These are phyloP conservation scores for Filosporella fistucella DNA, from an alignment of 495 filamentous ascomycete species.

Conservation along the genomic window DNA sequence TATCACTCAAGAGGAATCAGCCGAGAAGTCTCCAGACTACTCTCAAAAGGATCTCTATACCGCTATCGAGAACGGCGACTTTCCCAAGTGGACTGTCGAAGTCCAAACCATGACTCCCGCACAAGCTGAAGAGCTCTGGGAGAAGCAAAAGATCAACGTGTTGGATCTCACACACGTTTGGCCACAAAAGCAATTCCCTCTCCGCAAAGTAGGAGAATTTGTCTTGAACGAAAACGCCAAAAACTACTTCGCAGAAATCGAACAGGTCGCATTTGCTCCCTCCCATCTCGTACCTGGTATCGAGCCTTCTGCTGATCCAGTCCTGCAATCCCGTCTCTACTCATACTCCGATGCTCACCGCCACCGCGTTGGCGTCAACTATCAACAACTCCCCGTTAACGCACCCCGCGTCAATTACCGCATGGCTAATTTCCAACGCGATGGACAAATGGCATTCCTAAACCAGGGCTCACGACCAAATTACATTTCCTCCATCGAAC, in stretches of 20 bases:
- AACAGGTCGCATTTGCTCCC: slow-evolving; percentile 79
- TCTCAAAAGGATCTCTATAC: slow-evolving; percentile 57
- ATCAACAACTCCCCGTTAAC: slow-evolving; percentile 54
- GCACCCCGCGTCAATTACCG: slow-evolving; percentile 29
- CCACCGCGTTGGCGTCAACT: slow-evolving; percentile 65
- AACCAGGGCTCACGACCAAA: slow-evolving; percentile 66
- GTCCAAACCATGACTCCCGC: slow-evolving; percentile 56
- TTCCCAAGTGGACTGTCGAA: slow-evolving; percentile 57
- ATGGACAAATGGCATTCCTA: slow-evolving; percentile 39
- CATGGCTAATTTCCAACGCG: slow-evolving; percentile 39
- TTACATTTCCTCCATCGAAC: slow-evolving; percentile 58
- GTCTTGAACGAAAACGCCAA: slow-evolving; percentile 62
- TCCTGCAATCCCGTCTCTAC: slow-evolving; percentile 67
- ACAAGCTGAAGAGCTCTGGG: slow-evolving; percentile 36
- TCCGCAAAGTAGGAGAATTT: slow-evolving; percentile 64
- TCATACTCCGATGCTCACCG: slow-evolving; percentile 64
- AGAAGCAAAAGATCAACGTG: slow-evolving; percentile 56
- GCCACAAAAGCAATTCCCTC: slow-evolving; percentile 63
- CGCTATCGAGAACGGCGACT: slow-evolving; percentile 50
- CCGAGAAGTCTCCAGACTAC: slow-evolving; percentile 51
- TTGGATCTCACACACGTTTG: slow-evolving; percentile 69
- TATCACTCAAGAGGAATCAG: slow-evolving; percentile 51
- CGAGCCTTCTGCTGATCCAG: slow-evolving; percentile 53
- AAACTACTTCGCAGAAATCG: slow-evolving; percentile 76
- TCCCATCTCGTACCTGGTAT: slow-evolving; percentile 69